phyloP scores from a whole-genome alignment of 2,329 filamentous ascomycete species.

The Piedraia hortae region DNA sequence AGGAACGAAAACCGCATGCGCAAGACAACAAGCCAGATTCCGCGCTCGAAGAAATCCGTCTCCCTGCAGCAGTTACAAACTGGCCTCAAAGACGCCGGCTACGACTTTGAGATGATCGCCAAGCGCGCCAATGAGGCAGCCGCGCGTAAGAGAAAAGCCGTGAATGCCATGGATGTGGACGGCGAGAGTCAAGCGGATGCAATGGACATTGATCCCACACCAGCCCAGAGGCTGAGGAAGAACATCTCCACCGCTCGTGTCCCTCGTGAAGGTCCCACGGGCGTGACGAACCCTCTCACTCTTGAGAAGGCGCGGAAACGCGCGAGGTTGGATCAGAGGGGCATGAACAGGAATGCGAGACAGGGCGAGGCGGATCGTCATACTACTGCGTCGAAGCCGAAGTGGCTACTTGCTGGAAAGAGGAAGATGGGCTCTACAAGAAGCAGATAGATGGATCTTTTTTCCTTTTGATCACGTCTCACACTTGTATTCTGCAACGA shows the following conservation, averaged over 20 bases:
- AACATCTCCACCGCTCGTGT: conserved; percentile 38
- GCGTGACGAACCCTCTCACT: conserved; percentile 38
- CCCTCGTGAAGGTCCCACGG: conserved; percentile 47
- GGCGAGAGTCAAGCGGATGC: conserved; percentile 39
- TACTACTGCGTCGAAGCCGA: conserved; percentile 49
- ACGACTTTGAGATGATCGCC: conserved; percentile 50
- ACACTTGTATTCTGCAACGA: too few species aligned
- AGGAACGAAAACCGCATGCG: conserved; percentile 85
- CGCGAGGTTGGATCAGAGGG: conserved; percentile 77
- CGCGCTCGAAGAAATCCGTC: conserved; percentile 54
- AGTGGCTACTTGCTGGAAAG: conserved; percentile 86
- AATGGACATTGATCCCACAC: conserved; percentile 37
- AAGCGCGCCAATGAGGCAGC: conserved; percentile 43
- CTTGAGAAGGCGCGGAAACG: conserved; percentile 62
- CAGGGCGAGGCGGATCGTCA: conserved; percentile 94
- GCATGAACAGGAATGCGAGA: conserved; percentile 94
- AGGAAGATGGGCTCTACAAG: conserved; percentile 75
- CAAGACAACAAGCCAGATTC: conserved; percentile 96
- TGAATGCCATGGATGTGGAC: conserved; percentile 27
- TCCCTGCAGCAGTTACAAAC: conserved; percentile 67
- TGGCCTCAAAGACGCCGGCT: conserved; percentile 58
- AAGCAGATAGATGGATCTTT: conserved; percentile 17
- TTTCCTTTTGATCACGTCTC: too few species aligned
- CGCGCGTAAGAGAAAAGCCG: conserved; percentile 41
- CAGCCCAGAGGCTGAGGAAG: conserved; percentile 23